Percentiles rank a stretch among this genome's conserved stretches.
Evolutionary conservation across 768 basidiomycete genomes (phyloP).

Genomic region (Butyriboletus loyo): DNA sequence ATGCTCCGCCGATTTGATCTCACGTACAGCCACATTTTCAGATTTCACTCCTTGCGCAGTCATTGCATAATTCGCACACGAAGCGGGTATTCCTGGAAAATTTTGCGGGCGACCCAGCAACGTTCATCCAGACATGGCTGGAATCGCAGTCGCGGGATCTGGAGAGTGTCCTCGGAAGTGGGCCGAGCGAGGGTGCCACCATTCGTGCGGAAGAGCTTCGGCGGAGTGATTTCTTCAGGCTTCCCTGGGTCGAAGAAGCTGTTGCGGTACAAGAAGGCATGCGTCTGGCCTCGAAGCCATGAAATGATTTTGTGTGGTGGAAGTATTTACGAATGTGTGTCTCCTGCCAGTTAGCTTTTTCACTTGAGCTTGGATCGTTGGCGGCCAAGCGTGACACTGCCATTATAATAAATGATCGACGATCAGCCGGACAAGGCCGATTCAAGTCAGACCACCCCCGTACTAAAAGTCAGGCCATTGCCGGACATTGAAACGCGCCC

Average conservation of each 20-base stretch:
- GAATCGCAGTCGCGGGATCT: conserved; percentile 90
- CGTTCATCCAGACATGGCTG: conserved; percentile 87
- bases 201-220: conserved; percentile 86
- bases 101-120: conserved; percentile 74
- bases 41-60: conserved; percentile 83
- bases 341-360: neutral
- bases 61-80: conserved; percentile 80
- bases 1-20: conserved; percentile 12
- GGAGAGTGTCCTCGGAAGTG: conserved; percentile 85
- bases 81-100: conserved; percentile 83
- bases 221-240: conserved; percentile 84
- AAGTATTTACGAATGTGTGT: conserved; percentile 2
- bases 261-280: conserved; percentile 83
- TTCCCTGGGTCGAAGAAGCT: conserved; percentile 92
- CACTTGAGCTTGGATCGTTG: neutral
- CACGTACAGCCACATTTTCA: conserved; percentile 30
- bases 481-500: neutral
- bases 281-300: conserved; percentile 56
- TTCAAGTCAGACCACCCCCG: conserved; percentile 11
- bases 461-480: conserved; percentile 18
- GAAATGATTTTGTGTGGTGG: neutral
- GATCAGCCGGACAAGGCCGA: conserved; percentile 13
- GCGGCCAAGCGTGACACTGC: neutral
- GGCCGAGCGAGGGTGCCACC: conserved; percentile 72
- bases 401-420: conserved; percentile 8